These are phyloP conservation scores for Trichoderma erinaceum DNA, from an alignment of 495 filamentous ascomycete species.

Conservation along the genomic window DNA sequence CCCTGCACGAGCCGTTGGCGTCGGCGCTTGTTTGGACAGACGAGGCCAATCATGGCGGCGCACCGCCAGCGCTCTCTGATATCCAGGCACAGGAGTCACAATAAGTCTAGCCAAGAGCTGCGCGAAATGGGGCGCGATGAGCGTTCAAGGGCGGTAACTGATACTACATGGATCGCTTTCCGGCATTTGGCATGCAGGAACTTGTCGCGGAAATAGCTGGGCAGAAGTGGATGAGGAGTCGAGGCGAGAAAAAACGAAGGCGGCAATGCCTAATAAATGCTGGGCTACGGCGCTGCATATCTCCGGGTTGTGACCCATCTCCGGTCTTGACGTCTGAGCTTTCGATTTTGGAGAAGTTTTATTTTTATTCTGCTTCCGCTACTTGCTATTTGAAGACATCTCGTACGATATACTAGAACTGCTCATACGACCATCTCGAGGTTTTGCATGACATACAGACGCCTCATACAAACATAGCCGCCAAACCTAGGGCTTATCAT, in stretches of 20 bases:
- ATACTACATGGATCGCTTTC: background rate
- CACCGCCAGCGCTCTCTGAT: background rate
- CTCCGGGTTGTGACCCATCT: background rate
- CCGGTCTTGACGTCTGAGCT: background rate
- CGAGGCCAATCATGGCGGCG: conserved; percentile 7
- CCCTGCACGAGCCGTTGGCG: conserved; percentile 8
- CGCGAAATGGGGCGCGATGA: background rate
- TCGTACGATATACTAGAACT: background rate
- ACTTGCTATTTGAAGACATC: background rate
- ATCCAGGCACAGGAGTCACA: conserved; percentile 8
- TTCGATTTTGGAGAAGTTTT: background rate
- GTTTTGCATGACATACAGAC: background rate
- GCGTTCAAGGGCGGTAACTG: background rate
- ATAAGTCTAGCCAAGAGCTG: background rate
- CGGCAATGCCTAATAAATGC: background rate
- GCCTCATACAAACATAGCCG: background rate
- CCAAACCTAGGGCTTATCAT: conserved; percentile 7
- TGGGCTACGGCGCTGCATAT: background rate
- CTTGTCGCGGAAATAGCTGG: background rate
- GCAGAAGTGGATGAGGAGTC: background rate
- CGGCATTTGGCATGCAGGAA: conserved; percentile 3
- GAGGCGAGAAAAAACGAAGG: background rate
- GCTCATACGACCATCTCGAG: background rate
- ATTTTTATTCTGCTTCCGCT: background rate
- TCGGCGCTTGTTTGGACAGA: background rate